Percentiles rank a stretch among this genome's conserved stretches.
phyloP scores from a whole-genome alignment of 192 early-diverging fungal species.

The Nowakowskiella sp. region DNA sequence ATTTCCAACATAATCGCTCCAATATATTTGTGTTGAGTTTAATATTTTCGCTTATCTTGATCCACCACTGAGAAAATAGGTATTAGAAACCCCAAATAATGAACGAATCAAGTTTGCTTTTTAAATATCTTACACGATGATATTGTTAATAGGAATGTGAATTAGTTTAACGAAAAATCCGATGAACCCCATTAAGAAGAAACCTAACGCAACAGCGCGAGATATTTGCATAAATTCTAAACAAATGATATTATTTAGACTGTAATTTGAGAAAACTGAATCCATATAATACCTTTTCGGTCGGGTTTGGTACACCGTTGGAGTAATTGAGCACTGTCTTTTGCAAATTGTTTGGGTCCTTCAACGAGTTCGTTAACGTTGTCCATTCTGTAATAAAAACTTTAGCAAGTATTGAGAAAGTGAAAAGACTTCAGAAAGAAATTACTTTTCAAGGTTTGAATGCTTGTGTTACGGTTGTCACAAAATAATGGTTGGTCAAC shows the following conservation, averaged over 20 bases:
- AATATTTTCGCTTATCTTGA: too few species aligned
- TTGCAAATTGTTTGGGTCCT: constrained; percentile 81
- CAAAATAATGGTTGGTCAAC: too few species aligned
- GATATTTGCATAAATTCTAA: constrained; percentile 92
- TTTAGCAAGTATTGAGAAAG: too few species aligned
- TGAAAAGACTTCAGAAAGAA: too few species aligned
- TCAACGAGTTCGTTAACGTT: constrained; percentile 66
- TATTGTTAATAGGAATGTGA: constrained; percentile 99
- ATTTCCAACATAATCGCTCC: too few species aligned
- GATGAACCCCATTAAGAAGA: constrained; percentile 92
- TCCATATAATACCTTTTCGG: constrained; percentile 58
- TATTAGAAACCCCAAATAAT: too few species aligned
- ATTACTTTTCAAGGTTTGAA: too few species aligned
- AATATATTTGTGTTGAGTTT: too few species aligned
- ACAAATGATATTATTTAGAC: background rate
- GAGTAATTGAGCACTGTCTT: constrained; percentile 86
- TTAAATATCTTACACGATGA: constrained; percentile 62
- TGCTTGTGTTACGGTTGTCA: too few species aligned
- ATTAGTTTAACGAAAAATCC: constrained; percentile 99
- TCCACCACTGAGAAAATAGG: too few species aligned
- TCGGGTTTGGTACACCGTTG: constrained; percentile 98
- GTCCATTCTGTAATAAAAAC: constrained; percentile 33
- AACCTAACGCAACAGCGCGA: constrained; percentile 88
- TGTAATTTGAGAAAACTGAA: background rate
- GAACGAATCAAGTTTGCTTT: too few species aligned